Evolutionary conservation across 2,329 filamentous ascomycete genomes (phyloP), one percentile per base, ranked within the genome.

Genomic region (Pseudogymnoascus sp.): DNA sequence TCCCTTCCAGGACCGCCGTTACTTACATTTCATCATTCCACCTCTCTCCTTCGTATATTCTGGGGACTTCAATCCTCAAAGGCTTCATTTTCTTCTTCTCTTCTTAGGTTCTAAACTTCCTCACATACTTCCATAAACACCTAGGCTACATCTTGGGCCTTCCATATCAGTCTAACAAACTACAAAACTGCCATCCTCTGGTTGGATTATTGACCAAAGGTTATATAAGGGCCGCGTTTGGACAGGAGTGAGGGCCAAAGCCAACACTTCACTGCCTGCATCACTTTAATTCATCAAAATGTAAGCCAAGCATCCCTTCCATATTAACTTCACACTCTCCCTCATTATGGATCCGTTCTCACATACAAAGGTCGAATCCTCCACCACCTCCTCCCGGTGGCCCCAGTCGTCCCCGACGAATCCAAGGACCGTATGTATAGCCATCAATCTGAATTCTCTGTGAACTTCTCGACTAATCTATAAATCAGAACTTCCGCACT

Each of bases 401-500:
- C 6, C 53, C 31, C 28, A 26, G 15, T 13, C 23, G 42, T 60
- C 62, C 57, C 28, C 66, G 69, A 23, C 67, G 70, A 44, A 72
- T 73, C 57, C 67, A 71, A 63, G 71, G 71, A 65, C 71, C 70
- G 71, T 72, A 65, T 64, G 71, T 67, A 57, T 64, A 11, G 36
- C 33, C 26, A 19, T 44, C 60, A 10, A 11, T 23, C 3, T 44
- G 42, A 17, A 11, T 60, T 33, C 21, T 7, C 19, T 38, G 38
- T 19, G n/a, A 38, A 53, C 40, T 11, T 64, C 65, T 15, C 67
- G 23, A 62, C 47, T 65, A 42, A 28, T 31, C 17, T 15, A 50
- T 47, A 10, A 28, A 11, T 9, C 64, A 82, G 80, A 31, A 86
- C 86, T 68, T 88, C 85, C 64, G 87, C 87, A 11, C 76, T 89